Percentiles rank a stretch among this genome's conserved stretches.
phyloP scores from a whole-genome alignment of 768 basidiomycete genomes.

The Lentinula edodes region DNA sequence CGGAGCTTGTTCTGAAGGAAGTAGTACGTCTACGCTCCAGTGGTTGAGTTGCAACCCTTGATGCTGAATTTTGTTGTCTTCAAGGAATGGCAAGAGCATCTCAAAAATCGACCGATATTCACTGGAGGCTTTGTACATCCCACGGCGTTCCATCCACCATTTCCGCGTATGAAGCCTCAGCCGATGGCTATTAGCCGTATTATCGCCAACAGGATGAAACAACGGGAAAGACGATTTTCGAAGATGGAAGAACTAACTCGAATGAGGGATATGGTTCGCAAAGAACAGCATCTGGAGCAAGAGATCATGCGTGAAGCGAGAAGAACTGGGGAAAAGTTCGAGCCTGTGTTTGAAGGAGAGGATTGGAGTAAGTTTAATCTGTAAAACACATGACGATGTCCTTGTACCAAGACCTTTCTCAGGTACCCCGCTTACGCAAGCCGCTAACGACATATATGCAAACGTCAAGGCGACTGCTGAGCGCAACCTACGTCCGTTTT shows the following conservation, averaged over 20 bases:
- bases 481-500: constrained; percentile 27
- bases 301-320: not conserved
- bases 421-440: constrained; percentile 33
- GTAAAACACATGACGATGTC: too few species aligned
- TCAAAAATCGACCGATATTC: constrained; percentile 58
- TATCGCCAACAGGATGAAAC: constrained; percentile 42
- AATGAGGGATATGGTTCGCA: constrained; percentile 21
- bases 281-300: constrained; percentile 33
- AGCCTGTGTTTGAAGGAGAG: constrained; percentile 1
- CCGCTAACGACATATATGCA: constrained; percentile 21
- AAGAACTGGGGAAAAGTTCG: not conserved
- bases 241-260: constrained; percentile 26
- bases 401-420: not conserved
- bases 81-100: constrained; percentile 51
- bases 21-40: constrained; percentile 34
- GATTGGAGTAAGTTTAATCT: not conserved
- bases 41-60: not conserved
- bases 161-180: constrained; percentile 79
- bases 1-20: constrained; percentile 40
- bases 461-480: not conserved
- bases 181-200: constrained; percentile 68
- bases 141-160: constrained; percentile 55
- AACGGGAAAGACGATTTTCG: constrained; percentile 37
- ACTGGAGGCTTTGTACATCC: constrained; percentile 71
- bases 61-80: not conserved